A percentile compares a stretch with the other conserved stretches of the same genome.
Conservation (phyloP, 306 rosid species). For the Vigna nakashimae region DNA sequence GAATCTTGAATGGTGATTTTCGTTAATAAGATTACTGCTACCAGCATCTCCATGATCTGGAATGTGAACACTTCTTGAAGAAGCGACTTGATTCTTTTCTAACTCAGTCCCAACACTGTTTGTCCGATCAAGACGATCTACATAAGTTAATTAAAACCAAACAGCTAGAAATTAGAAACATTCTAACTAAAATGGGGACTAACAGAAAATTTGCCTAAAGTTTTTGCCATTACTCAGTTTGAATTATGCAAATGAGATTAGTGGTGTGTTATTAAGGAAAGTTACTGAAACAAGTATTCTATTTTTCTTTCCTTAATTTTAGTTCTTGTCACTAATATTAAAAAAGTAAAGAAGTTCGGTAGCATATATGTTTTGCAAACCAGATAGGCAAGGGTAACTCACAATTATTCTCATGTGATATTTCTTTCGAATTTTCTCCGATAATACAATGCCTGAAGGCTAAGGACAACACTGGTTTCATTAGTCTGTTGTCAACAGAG, state of each 20-base stretch:
- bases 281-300: background rate
- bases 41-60: conserved; percentile 63
- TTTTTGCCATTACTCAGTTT: background rate
- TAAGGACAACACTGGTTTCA: background rate
- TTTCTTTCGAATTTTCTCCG: conserved; percentile 18
- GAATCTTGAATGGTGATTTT: conserved; percentile 51
- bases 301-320: background rate
- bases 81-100: conserved; percentile 64
- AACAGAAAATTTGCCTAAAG: conserved; percentile 20
- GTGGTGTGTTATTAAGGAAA: background rate
- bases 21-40: conserved; percentile 57
- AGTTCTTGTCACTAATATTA: background rate
- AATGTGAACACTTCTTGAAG: conserved; percentile 55
- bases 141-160: conserved; percentile 38
- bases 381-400: background rate
- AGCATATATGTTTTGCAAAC: background rate
- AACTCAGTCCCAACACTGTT: conserved; percentile 65
- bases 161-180: conserved; percentile 35
- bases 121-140: conserved; percentile 70
- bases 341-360: background rate
- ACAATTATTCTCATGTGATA: background rate
- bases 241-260: conserved; percentile 25
- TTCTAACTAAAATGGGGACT: conserved; percentile 29
- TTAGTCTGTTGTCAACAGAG: no score
- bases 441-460: background rate